Evolutionary conservation across 768 basidiomycete species (phyloP).

Genomic region (Termitomyces sp.): DNA sequence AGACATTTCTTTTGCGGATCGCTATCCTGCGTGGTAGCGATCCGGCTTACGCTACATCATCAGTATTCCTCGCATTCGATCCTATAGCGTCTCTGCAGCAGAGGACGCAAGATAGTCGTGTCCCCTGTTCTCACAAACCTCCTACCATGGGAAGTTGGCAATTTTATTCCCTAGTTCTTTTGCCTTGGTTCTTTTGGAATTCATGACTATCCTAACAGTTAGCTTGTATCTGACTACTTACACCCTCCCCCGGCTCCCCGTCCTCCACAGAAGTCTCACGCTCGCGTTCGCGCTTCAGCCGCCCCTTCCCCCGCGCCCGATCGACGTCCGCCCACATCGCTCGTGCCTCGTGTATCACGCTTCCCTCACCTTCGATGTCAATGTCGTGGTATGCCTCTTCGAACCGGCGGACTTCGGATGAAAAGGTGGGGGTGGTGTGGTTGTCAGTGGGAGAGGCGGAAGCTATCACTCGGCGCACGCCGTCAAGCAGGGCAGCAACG

Average conservation of each 20-base stretch:
- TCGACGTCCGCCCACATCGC: neutral
- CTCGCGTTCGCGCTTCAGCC: neutral
- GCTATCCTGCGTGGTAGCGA: no score
- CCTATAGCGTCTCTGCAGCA: no score
- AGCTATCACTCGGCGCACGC: conserved; percentile 35
- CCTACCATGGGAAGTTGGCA: no score
- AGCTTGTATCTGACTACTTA: neutral
- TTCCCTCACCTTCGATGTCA: neutral
- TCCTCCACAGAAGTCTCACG: neutral
- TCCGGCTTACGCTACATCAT: no score
- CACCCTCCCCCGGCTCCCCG: neutral
- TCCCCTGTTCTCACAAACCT: no score
- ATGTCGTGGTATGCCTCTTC: neutral
- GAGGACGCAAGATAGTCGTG: no score
- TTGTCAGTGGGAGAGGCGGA: neutral
- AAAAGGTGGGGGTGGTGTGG: neutral
- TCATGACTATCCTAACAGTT: no score
- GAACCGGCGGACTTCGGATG: neutral
- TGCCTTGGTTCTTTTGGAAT: no score
- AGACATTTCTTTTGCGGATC: no score
- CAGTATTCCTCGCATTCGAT: no score
- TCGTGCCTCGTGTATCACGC: neutral
- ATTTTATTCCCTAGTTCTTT: no score
- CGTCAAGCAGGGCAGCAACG: conserved; percentile 56
- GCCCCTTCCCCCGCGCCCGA: neutral